These are phyloP conservation scores for Geotrichum cucujoidarum DNA, from an alignment of 1,139 yeast genomes.

Conservation along the genomic window DNA sequence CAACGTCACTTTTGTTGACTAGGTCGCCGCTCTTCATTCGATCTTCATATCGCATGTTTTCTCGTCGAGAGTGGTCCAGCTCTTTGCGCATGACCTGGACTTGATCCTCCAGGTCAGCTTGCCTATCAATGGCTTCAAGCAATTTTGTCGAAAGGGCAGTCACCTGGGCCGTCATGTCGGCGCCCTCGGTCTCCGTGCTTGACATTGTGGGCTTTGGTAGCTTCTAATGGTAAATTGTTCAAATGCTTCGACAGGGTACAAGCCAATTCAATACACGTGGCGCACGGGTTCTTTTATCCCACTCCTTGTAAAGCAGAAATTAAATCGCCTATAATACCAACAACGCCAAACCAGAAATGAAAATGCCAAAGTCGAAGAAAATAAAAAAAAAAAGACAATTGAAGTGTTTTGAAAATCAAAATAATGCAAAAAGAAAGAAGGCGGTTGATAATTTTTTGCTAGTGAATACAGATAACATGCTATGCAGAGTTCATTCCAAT, in stretches of 20 bases:
- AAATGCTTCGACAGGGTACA: conserved; percentile 9
- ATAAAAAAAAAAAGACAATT: neutral
- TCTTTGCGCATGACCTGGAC: conserved; percentile 29
- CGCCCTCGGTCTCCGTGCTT: neutral
- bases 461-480: neutral
- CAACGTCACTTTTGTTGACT: conserved; percentile 23
- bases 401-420: neutral
- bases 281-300: too few relatives aligned
- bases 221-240: too few relatives aligned
- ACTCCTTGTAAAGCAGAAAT: too few relatives aligned
- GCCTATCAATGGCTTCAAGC: conserved; percentile 36
- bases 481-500: conserved; percentile 4
- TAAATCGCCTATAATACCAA: neutral
- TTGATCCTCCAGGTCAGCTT: conserved; percentile 38
- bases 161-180: conserved; percentile 32
- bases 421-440: neutral
- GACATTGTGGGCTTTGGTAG: too few relatives aligned
- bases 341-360: neutral
- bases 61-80: conserved; percentile 29
- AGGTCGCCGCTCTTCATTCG: conserved; percentile 27
- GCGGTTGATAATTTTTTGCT: too few relatives aligned
- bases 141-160: conserved; percentile 36
- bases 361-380: neutral
- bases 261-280: conserved; percentile 4
- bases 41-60: conserved; percentile 28